Evolutionary conservation across 305 asterid genomes (phyloP), one percentile per base, ranked within the genome.

Genomic region (Plantago coronopus): DNA sequence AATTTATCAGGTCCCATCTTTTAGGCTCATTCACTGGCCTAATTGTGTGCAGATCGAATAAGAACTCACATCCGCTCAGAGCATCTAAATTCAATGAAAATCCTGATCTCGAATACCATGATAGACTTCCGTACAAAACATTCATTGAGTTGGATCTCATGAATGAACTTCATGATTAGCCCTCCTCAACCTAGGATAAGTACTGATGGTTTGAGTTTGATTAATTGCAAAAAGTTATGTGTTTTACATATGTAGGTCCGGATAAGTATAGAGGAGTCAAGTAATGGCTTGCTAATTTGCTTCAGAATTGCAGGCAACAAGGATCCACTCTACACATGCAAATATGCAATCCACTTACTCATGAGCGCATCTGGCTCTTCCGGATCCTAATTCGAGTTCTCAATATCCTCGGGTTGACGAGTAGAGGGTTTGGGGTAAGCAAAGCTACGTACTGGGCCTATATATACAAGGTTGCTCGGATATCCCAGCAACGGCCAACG

Each of bases 401-500:
- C 18, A 22, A 44, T 46, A 12, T 51, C 59, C 58, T 20, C 37
- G 48, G 13, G 1, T 21, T 22, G 57, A 31, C 11, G 40, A 46
- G 4, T 51, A n/a, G n/a, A 18, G 76, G 76, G 13, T 70, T 74
- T 9, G 76, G 79, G 9, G 23, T 45, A 21, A 65, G 68, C 60
- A 50, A 55, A 7, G n/a, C 5, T n/a, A n/a, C n/a, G n/a, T 0
- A 37, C 43, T 42, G 47, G 61, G 12, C 64, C 45, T n/a, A n/a
- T n/a, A n/a, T n/a, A 7, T 54, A 62, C 65, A 70, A 70, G 43
- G 73, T 66, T 14, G 66, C 66, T 14, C 40, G 61, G 46, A 66
- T 70, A 61, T 66, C n/a, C 56, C 70, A 62, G n/a, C 70, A 47
- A 45, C 16, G 37, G 31, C 5, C n/a, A n/a, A n/a, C n/a, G n/a